A percentile compares a stretch with the other conserved stretches of the same genome.
These are phyloP conservation scores for Trichoderma endophyticum DNA, from an alignment of 2,329 filamentous ascomycete species.

Conservation along the genomic window DNA sequence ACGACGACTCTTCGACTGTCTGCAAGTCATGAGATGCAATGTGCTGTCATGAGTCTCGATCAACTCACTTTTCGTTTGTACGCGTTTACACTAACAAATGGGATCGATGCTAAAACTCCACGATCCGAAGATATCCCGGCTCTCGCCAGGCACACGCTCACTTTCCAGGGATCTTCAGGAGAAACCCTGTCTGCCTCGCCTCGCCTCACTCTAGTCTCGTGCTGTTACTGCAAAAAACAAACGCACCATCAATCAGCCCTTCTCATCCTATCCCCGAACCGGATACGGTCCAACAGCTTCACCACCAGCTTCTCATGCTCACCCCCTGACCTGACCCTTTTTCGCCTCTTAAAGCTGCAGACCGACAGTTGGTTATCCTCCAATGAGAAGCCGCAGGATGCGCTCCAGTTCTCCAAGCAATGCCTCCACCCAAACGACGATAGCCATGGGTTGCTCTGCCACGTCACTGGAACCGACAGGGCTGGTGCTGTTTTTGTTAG, in stretches of 20 bases:
- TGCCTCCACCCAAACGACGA: neutral
- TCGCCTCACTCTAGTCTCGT: neutral
- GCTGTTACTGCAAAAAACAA: neutral
- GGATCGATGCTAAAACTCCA: neutral
- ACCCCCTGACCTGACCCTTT: neutral
- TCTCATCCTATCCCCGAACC: neutral
- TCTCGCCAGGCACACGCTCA: too few relatives aligned
- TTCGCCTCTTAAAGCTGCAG: conserved; percentile 5
- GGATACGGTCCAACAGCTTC: neutral
- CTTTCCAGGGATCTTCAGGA: neutral
- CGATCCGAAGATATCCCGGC: neutral
- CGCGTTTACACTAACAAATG: neutral
- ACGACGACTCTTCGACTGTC: neutral
- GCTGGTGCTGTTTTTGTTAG: neutral
- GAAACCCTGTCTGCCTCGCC: neutral
- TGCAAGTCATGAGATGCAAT: neutral
- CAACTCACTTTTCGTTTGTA: neutral
- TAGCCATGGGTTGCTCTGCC: conserved; percentile 13
- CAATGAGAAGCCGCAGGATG: conserved; percentile 1
- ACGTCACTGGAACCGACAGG: conserved; percentile 13
- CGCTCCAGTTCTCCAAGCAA: conserved; percentile 5
- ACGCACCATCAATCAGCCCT: neutral
- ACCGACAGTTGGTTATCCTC: conserved; percentile 9
- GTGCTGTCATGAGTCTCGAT: neutral
- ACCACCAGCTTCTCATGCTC: neutral